Conservation (phyloP, 805 yeast genomes). For the Metschnikowia proteae region DNA sequence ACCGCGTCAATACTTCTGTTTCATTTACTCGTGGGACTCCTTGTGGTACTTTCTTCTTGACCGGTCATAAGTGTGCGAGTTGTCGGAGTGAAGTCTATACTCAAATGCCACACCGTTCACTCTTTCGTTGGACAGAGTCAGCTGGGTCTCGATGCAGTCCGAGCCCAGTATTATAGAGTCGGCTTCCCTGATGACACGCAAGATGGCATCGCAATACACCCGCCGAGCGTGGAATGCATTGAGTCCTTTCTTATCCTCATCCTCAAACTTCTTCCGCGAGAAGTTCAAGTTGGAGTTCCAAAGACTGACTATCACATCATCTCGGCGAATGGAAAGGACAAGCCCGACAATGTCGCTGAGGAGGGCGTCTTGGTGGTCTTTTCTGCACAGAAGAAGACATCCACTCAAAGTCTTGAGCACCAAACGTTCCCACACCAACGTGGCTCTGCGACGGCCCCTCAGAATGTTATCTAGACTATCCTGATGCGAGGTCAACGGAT, state of each 20-base stretch:
- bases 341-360: slow-evolving; percentile 55
- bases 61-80: slow-evolving; percentile 16
- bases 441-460: slow-evolving; percentile 32
- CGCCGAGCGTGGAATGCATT: slow-evolving; percentile 45
- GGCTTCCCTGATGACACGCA: slow-evolving; percentile 45
- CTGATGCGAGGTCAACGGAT: slow-evolving; percentile 11
- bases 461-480: slow-evolving; percentile 19
- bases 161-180: slow-evolving; percentile 40
- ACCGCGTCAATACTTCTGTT: no score
- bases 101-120: slow-evolving; percentile 45
- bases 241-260: slow-evolving; percentile 26
- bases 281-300: slow-evolving; percentile 56
- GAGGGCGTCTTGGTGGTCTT: slow-evolving; percentile 35
- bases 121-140: slow-evolving; percentile 36
- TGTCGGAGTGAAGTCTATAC: slow-evolving; percentile 45
- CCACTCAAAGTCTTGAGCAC: slow-evolving; percentile 51
- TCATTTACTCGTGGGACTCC: slow-evolving; percentile 4
- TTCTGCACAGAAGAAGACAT: slow-evolving; percentile 39
- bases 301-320: slow-evolving; percentile 55
- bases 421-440: slow-evolving; percentile 54
- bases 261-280: slow-evolving; percentile 21
- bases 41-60: slow-evolving; percentile 11
- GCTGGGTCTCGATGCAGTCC: slow-evolving; percentile 29
- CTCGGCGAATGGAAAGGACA: slow-evolving; percentile 55
- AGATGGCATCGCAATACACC: slow-evolving; percentile 44